A percentile compares a stretch with the other conserved stretches of the same genome.
These are phyloP conservation scores for Eucalyptus victrix DNA, from an alignment of 345 rosid species.

Conservation along the genomic window DNA sequence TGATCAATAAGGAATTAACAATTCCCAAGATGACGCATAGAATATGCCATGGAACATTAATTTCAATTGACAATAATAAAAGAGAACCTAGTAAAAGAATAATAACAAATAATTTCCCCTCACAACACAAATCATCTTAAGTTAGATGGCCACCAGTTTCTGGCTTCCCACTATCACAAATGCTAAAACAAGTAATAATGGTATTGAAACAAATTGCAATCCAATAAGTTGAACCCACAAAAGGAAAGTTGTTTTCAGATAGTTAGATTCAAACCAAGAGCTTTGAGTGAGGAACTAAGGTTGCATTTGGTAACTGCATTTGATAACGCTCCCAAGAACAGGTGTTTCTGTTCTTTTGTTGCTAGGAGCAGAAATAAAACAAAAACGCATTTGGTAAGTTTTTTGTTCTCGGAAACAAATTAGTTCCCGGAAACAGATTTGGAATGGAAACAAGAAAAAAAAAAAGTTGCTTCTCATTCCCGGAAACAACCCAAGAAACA, in stretches of 20 bases:
- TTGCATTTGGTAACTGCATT: no score
- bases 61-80: background rate
- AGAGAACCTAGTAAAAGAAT: background rate
- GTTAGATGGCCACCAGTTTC: background rate
- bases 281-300: background rate
- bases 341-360: no score
- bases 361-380: no score
- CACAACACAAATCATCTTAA: background rate
- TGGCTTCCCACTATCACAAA: background rate
- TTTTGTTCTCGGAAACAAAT: no score
- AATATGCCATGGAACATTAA: background rate
- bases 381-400: no score
- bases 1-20: background rate
- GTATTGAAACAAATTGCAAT: background rate
- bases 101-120: background rate
- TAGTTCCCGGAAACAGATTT: no score
- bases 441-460: no score
- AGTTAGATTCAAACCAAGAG: background rate
- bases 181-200: background rate
- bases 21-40: background rate
- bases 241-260: background rate
- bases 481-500: no score
- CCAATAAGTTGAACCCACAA: background rate
- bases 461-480: no score
- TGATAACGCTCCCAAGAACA: no score